Conservation (phyloP, 2,329 filamentous ascomycete genomes). For the Pseudofabraea citricarpa region DNA sequence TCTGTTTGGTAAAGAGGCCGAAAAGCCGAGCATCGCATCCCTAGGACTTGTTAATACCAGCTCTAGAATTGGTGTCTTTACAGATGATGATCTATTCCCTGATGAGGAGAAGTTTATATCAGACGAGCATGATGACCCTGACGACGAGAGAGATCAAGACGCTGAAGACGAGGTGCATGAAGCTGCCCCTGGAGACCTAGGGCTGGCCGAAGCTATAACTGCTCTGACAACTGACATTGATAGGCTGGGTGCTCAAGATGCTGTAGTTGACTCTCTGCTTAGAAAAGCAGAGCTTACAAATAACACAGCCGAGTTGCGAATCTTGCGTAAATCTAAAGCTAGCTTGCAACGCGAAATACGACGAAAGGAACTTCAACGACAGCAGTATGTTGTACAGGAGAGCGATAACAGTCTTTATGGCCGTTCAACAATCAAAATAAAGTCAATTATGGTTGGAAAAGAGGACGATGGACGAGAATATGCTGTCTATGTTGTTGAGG, state of each 20-base stretch:
- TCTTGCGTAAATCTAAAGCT: constrained; percentile 87
- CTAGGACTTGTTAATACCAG: constrained; percentile 85
- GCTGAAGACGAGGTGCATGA: constrained; percentile 84
- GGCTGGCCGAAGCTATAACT: constrained; percentile 87
- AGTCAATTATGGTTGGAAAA: constrained; percentile 84
- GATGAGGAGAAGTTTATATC: constrained; percentile 83
- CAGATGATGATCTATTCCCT: constrained; percentile 86
- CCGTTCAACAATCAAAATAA: constrained; percentile 83
- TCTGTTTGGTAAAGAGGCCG: constrained; percentile 38
- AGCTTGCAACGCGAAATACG: constrained; percentile 90
- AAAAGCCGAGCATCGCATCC: constrained; percentile 85
- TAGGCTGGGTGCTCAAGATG: constrained; percentile 79
- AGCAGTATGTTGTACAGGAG: constrained; percentile 96
- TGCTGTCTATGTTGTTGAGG: constrained; percentile 89
- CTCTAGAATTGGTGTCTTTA: constrained; percentile 86
- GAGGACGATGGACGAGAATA: constrained; percentile 93
- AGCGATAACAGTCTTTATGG: constrained; percentile 97
- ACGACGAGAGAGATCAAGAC: constrained; percentile 50
- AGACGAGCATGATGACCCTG: constrained; percentile 75
- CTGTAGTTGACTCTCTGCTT: constrained; percentile 84
- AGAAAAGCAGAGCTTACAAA: constrained; percentile 96
- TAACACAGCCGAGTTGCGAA: constrained; percentile 88
- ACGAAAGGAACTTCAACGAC: constrained; percentile 89
- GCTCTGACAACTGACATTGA: constrained; percentile 87
- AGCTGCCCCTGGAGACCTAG: constrained; percentile 90